Percentiles rank a stretch among this genome's conserved stretches.
Evolutionary conservation across 179 eudicot genomes (phyloP).

Genomic region (Carnegiea gigantea): DNA sequence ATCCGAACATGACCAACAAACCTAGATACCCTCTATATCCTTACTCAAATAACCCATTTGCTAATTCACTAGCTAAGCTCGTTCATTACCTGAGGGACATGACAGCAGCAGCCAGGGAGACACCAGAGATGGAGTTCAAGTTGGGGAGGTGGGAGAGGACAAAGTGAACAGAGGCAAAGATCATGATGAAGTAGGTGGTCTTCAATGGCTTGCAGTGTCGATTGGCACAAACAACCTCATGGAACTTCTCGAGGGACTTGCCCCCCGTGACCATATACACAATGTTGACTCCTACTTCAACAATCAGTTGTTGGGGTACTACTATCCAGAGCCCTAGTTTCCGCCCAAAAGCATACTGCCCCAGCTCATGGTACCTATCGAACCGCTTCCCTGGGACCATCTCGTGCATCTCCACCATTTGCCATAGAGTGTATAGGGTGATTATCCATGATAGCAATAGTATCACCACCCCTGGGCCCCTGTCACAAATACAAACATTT

Average conservation of each 20-base stretch:
- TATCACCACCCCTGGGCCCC: slow-evolving; percentile 46
- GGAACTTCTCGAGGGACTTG: slow-evolving; percentile 33
- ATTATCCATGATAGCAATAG: slow-evolving; percentile 43
- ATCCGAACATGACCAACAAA: too few relatives aligned
- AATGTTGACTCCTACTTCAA: slow-evolving; percentile 41
- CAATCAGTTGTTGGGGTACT: slow-evolving; percentile 44
- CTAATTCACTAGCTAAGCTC: too few relatives aligned
- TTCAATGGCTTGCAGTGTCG: slow-evolving; percentile 27
- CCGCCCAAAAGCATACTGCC: slow-evolving; percentile 43
- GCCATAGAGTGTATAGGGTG: slow-evolving; percentile 50
- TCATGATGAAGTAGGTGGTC: slow-evolving; percentile 43
- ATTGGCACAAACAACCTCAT: slow-evolving; percentile 30
- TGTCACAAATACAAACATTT: background rate
- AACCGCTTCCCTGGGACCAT: slow-evolving; percentile 48
- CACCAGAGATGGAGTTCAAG: slow-evolving; percentile 42
- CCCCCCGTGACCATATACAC: slow-evolving; percentile 53
- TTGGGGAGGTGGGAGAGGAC: slow-evolving; percentile 46
- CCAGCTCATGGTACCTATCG: slow-evolving; percentile 48
- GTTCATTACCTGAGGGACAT: slow-evolving; percentile 39
- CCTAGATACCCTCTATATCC: too few relatives aligned
- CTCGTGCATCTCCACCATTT: slow-evolving; percentile 53
- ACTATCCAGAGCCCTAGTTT: slow-evolving; percentile 45
- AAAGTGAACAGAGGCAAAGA: slow-evolving; percentile 43
- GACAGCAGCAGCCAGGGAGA: slow-evolving; percentile 45
- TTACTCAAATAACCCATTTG: too few relatives aligned